Evolutionary conservation across 23 red algal genomes (phyloP), one percentile per base, ranked within the genome.

Genomic region (Gracilaria domingensis): DNA sequence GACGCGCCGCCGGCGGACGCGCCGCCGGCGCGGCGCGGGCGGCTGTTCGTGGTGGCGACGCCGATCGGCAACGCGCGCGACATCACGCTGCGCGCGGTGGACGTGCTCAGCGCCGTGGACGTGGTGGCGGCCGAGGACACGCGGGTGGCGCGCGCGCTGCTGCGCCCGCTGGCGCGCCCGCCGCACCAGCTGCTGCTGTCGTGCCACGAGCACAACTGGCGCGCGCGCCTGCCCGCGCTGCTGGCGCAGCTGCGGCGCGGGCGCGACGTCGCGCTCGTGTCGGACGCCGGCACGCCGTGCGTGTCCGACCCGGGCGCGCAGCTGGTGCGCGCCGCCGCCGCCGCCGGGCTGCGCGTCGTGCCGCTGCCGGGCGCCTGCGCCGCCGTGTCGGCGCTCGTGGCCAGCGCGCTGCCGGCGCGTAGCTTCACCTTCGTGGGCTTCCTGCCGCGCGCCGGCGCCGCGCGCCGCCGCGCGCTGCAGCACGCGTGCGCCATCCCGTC

Each of bases 71-170:
- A 98, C 59, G 13, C 90, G 17, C 72, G 36, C 25, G 96, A 98
- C 75, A 55, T 95, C 25, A 93, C 92, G 0, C 70, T 80, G 6
- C 92, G 96, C 58, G 93, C 93, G 51, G 29, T 93, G 35, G 76
- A 88, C 39, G 79, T 95, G 18, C 93, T 98, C 0, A 64, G 75
- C 23, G 84, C 79, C 0, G 87, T 85, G 29, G 44, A 75, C 48
- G 66, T 94, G 44, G 77, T 98, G 12, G 96, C 96, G 20, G 96
- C 96, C 4, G 96, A 98, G 72, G 96, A 98, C 77, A 98, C 96
- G 37, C 93, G 96, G 9, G 76, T 48, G 17, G 94, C 96, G 12
- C 44, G 79, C 13, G 71, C 47, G 34, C 82, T 98, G 14, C 81
- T 98, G 14, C 75, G 87, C n/a, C 82, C 92, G 47, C 86, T 85